Evolutionary conservation across 495 filamentous ascomycete species (phyloP), one percentile per base, ranked within the genome.

Genomic region (Penicillium psychrofluorescens): DNA sequence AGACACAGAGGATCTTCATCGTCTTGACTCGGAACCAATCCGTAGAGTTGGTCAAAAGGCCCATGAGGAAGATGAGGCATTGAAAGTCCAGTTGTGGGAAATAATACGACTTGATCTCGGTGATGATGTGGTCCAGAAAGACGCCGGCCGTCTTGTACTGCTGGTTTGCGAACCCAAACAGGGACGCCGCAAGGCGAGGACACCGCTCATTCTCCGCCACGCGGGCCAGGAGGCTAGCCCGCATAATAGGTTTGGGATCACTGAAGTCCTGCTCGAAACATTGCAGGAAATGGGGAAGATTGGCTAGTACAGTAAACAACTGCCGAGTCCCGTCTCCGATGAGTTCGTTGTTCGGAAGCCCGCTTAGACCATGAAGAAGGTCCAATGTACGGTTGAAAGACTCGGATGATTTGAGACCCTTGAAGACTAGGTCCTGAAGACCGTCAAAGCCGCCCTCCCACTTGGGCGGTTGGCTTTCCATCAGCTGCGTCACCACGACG

Each of bases 401-500:
- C 29, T 80, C 56, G 1, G 86, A 89, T n/a, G 91, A 96, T 45
- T 90, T 83, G 35, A 95, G 64, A 6, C 92, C 92, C 59, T 95
- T 96, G 66, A 94, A 88, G 6, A 97, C 71, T 28, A 95, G 65
- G 13, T 83, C 76, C 45, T 95, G 86, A 34, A 97, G 68, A 7
- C 92, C 91, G 53, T 94, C 86, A 55, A 96, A 96, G 4, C 66
- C 66, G 11, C 89, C 88, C 49, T 96, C 88, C 94, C 92, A 97
- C 46, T 83, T 86, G 5, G 80, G 75, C 3, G 92, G 91, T 46
- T 84, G 84, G 35, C 81, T 81, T 22, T 90, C 85, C 46, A 84
- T 71, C 16, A 99, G 72, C 35, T 83, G 61, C 30, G 74, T 64
- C 16, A 90, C 77, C 8, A 88, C 79, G 35, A 62, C 71, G 0